phyloP scores from a whole-genome alignment of 2,329 filamentous ascomycete species.

The Onygenales sp. region DNA sequence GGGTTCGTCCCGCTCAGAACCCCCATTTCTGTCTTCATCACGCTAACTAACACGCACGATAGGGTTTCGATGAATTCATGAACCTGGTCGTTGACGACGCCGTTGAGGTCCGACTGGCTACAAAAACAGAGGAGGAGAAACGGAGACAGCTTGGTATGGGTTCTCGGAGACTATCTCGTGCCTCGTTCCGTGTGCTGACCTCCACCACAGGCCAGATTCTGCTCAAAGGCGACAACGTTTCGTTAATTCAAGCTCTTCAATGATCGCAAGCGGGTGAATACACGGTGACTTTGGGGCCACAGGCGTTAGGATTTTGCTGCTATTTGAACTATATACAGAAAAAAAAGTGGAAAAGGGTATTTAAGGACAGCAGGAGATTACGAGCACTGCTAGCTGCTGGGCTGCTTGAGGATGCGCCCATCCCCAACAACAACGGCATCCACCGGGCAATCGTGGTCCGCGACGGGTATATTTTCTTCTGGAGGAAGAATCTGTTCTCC shows the following conservation, averaged over 20 bases:
- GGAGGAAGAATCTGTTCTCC: constrained; percentile 70
- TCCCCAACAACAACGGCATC: constrained; percentile 68
- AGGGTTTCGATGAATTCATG: constrained; percentile 99
- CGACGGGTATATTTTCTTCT: constrained; percentile 60
- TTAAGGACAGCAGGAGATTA: background rate
- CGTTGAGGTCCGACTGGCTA: constrained; percentile 77
- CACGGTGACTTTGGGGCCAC: background rate
- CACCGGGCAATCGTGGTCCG: constrained; percentile 66
- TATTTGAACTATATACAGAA: background rate
- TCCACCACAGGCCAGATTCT: constrained; percentile 61
- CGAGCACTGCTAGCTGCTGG: background rate
- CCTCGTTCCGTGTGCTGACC: constrained; percentile 2
- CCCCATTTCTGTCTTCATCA: background rate
- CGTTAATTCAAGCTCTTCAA: constrained; percentile 57
- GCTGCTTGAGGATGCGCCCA: constrained; percentile 43
- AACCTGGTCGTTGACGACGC: constrained; percentile 95
- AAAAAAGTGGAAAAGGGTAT: background rate
- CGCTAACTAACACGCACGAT: constrained; percentile 7
- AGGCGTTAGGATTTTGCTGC: constrained; percentile 3
- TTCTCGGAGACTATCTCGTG: background rate
- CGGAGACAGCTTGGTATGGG: constrained; percentile 66
- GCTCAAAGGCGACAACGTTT: constrained; percentile 81
- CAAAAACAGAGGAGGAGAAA: constrained; percentile 71
- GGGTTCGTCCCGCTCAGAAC: constrained; percentile 48
- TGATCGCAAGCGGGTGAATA: constrained; percentile 12